A percentile compares a stretch with the other conserved stretches of the same genome.
Evolutionary conservation across 306 rosid species (phyloP).

Genomic region (Cucurbita argyrosperma): DNA sequence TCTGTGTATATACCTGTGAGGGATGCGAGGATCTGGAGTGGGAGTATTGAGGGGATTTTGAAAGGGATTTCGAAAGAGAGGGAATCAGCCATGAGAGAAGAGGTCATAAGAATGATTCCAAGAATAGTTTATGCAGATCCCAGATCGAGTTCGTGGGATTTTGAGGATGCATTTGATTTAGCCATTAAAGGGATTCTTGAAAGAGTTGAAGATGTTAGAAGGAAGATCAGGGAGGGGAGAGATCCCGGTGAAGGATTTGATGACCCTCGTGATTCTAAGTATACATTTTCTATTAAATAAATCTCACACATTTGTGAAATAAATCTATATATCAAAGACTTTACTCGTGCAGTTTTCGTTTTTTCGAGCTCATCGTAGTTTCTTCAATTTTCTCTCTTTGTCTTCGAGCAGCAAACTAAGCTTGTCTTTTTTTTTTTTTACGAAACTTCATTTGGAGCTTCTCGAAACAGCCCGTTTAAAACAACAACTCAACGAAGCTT

Average conservation of each 20-base stretch:
- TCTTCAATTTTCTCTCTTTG: no score
- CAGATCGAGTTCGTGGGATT: constrained; percentile 17
- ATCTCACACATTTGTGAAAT: no score
- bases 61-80: constrained; percentile 32
- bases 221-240: constrained; percentile 33
- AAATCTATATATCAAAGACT: no score
- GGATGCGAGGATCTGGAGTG: constrained; percentile 38
- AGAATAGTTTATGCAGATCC: constrained; percentile 63
- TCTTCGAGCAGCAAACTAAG: no score
- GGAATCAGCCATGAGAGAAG: constrained; percentile 55
- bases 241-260: constrained; percentile 52
- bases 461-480: no score
- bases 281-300: no score
- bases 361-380: no score
- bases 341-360: no score
- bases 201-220: constrained; percentile 50
- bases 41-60: constrained; percentile 34
- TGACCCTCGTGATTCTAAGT: no score
- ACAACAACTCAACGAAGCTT: no score
- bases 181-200: constrained; percentile 54
- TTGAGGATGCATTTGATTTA: constrained; percentile 70
- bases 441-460: no score
- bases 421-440: no score
- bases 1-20: constrained; percentile 66
- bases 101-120: constrained; percentile 55